Conservation (phyloP, 371 early-diverging fungal genomes). For the Lichtheimia corymbifera region DNA sequence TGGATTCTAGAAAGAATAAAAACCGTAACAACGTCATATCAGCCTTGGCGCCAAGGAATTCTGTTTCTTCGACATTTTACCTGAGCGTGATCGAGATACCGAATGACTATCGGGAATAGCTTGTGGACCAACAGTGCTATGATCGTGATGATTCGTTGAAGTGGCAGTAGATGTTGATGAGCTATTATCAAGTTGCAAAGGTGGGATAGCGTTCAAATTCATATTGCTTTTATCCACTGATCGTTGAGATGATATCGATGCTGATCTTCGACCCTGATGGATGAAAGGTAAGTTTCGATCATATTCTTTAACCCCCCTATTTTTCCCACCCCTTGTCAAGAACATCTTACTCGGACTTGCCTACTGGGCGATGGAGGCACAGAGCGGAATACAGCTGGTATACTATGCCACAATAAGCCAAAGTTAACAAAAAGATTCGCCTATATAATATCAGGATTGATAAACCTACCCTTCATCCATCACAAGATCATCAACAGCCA, state of each 20-base stretch:
- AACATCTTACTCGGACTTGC: slow-evolving; percentile 35
- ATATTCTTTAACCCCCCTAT: not conserved
- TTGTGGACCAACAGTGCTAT: slow-evolving; percentile 21
- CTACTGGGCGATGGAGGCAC: slow-evolving; percentile 51
- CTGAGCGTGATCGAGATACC: slow-evolving; percentile 19
- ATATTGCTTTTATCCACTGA: slow-evolving; percentile 36
- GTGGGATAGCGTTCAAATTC: slow-evolving; percentile 36
- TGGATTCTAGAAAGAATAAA: slow-evolving; percentile 27
- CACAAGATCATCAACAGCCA: slow-evolving; percentile 59
- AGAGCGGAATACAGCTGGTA: slow-evolving; percentile 48
- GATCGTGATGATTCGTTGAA: slow-evolving; percentile 12
- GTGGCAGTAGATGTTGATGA: slow-evolving; percentile 16
- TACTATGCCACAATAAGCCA: slow-evolving; percentile 8
- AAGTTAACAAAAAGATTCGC: not conserved
- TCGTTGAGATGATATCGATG: slow-evolving; percentile 52
- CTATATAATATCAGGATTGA: not conserved
- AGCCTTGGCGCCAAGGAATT: slow-evolving; percentile 5
- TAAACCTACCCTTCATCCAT: slow-evolving; percentile 53
- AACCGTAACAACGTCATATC: not conserved
- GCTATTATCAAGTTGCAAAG: slow-evolving; percentile 40
- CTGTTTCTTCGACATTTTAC: slow-evolving; percentile 7
- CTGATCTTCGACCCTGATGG: slow-evolving; percentile 38
- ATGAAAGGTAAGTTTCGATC: not conserved
- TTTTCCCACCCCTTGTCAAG: not conserved
- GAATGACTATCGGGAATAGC: slow-evolving; percentile 20